Evolutionary conservation across 2,329 filamentous ascomycete species (phyloP).

Genomic region (Diaporthe ilicicola): DNA sequence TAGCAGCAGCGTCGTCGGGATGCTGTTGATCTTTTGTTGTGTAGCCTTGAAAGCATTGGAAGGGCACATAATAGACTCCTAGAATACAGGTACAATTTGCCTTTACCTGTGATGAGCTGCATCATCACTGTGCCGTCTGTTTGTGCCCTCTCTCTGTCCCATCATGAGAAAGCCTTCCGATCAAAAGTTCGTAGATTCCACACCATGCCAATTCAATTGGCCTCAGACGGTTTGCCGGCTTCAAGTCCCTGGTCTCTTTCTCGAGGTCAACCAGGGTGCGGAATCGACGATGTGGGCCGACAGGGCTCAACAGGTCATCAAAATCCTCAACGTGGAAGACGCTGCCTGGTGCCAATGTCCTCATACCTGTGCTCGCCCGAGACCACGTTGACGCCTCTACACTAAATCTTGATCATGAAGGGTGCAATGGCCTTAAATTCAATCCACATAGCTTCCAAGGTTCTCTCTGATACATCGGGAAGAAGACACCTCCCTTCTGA

Average conservation of each 20-base stretch:
- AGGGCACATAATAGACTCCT: neutral
- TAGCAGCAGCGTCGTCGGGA: no score
- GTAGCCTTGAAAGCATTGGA: neutral
- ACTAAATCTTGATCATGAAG: conserved; percentile 51
- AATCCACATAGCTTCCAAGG: conserved; percentile 53
- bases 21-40: neutral
- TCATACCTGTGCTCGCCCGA: conserved; percentile 44
- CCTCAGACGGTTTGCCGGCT: neutral
- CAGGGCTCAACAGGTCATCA: conserved; percentile 1
- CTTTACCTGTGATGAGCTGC: neutral
- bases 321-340: neutral
- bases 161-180: neutral
- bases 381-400: conserved; percentile 50
- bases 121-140: no score
- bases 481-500: conserved; percentile 17
- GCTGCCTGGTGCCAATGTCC: conserved; percentile 29
- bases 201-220: neutral
- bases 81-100: neutral
- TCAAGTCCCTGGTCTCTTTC: neutral
- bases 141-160: neutral
- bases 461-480: conserved; percentile 55
- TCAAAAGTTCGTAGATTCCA: neutral
- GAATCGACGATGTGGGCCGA: neutral
- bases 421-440: conserved; percentile 37
- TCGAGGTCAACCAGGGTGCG: conserved; percentile 8